phyloP scores from a whole-genome alignment of 441 rosid species.

The Croton laevigatus region DNA sequence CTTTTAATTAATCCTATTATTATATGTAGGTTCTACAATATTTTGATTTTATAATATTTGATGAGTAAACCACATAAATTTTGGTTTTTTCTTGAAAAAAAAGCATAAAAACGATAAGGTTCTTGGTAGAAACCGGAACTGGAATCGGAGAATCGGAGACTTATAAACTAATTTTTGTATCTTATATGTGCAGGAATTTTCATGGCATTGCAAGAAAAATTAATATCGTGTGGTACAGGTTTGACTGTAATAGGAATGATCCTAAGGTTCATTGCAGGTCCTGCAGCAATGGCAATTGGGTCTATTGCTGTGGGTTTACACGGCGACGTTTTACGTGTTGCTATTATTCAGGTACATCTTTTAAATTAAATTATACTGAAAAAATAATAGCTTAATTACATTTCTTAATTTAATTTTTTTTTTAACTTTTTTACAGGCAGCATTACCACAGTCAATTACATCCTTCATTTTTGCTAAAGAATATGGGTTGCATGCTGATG shows the following conservation, averaged over 20 bases:
- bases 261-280: slow-evolving; percentile 78
- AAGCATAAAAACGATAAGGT: no score
- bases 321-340: slow-evolving; percentile 79
- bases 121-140: no score
- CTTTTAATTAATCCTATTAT: no score
- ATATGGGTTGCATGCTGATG: slow-evolving; percentile 77
- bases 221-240: slow-evolving; percentile 70
- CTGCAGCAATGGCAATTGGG: slow-evolving; percentile 83
- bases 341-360: slow-evolving; percentile 67
- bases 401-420: no score
- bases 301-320: slow-evolving; percentile 68
- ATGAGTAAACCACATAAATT: no score
- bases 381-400: no score
- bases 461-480: slow-evolving; percentile 90
- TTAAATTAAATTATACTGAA: no score
- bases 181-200: slow-evolving; percentile 50
- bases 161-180: no score
- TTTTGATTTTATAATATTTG: no score
- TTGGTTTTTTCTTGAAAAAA: no score
- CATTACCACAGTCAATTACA: slow-evolving; percentile 81
- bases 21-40: no score
- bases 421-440: slow-evolving; percentile 48
- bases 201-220: slow-evolving; percentile 81
- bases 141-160: no score
- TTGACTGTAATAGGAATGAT: slow-evolving; percentile 67